Evolutionary conservation across 257 asterid genomes (phyloP).

Genomic region (Solanum piurae): DNA sequence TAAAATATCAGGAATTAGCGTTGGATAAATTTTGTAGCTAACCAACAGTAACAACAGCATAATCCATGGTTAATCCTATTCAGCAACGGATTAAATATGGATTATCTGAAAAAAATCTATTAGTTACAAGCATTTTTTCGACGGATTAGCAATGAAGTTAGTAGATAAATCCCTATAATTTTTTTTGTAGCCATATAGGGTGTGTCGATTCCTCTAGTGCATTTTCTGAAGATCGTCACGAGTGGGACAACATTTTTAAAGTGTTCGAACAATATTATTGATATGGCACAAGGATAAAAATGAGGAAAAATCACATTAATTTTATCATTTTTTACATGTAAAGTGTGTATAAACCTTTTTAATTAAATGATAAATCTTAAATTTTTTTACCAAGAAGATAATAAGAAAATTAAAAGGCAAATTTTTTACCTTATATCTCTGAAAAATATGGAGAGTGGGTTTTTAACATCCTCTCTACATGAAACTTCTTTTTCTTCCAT

Average conservation of each 20-base stretch:
- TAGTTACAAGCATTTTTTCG: not conserved
- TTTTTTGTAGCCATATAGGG: not conserved
- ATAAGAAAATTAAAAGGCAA: not conserved
- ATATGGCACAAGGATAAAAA: not conserved
- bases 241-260: not conserved
- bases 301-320: not conserved
- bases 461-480: slow-evolving; percentile 5
- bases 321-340: not conserved
- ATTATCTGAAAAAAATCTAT: not conserved
- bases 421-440: slow-evolving; percentile 23
- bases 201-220: not conserved
- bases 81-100: not conserved
- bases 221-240: not conserved
- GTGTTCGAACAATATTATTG: not conserved
- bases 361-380: not conserved
- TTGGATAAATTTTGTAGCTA: not conserved
- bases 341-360: not conserved
- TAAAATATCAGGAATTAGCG: not conserved
- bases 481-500: slow-evolving; percentile 24
- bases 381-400: not conserved
- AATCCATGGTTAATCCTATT: not conserved
- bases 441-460: slow-evolving; percentile 23
- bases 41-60: fast-evolving
- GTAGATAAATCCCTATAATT: not conserved
- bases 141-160: not conserved